A percentile compares a stretch with the other conserved stretches of the same genome.
These are phyloP conservation scores for Cenchrus purpureus DNA, from an alignment of 176 grass and related monocot genomes.

Conservation along the genomic window DNA sequence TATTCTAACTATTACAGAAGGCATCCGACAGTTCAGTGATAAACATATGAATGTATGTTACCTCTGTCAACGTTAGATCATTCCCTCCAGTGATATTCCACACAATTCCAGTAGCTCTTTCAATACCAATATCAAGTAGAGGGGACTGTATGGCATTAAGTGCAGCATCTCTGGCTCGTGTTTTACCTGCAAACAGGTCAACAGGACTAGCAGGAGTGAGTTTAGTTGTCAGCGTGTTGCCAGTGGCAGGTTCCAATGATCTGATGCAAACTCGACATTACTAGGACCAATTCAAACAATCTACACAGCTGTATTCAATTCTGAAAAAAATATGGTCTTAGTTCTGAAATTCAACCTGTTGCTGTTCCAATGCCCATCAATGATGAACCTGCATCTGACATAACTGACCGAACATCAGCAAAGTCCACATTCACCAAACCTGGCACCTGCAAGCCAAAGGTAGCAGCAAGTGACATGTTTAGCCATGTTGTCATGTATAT, in stretches of 20 bases:
- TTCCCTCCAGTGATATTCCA: slow-evolving; percentile 92
- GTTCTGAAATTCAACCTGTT: slow-evolving; percentile 64
- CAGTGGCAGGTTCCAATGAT: not conserved
- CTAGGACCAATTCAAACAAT: not conserved
- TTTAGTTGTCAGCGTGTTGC: not conserved
- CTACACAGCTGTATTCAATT: not conserved
- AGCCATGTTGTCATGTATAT: not conserved
- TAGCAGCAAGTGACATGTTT: not conserved
- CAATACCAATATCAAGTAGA: slow-evolving; percentile 87
- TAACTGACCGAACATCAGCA: slow-evolving; percentile 85
- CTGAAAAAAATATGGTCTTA: slow-evolving; percentile 12
- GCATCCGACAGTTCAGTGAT: not conserved
- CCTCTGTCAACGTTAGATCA: slow-evolving; percentile 88
- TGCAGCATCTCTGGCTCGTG: slow-evolving; percentile 85
- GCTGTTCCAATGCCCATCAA: slow-evolving; percentile 97
- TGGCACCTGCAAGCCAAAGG: slow-evolving; percentile 58
- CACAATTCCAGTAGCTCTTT: slow-evolving; percentile 88
- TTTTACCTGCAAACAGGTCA: slow-evolving; percentile 63
- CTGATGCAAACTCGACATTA: not conserved
- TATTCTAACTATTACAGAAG: slow-evolving; percentile 7
- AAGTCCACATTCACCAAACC: slow-evolving; percentile 96
- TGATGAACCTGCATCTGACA: slow-evolving; percentile 89
- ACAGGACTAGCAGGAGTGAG: not conserved
- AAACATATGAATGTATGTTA: slow-evolving; percentile 4
- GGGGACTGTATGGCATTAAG: slow-evolving; percentile 90